Conservation (phyloP, 2,329 filamentous ascomycete genomes). For the Paecilomyces sp. region DNA sequence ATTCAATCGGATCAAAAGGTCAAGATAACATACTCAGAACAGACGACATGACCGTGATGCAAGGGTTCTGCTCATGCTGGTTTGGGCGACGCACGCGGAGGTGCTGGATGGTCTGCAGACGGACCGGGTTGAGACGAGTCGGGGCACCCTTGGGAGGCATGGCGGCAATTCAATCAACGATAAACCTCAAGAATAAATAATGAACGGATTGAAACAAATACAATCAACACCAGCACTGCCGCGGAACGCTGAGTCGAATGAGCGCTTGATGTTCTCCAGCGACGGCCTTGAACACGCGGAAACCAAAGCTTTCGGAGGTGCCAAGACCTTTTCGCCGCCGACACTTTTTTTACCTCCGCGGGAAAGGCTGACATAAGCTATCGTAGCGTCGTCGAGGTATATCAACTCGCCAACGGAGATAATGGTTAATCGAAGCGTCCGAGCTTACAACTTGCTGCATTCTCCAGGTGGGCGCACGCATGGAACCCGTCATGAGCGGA, state of each 20-base stretch:
- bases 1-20: neutral
- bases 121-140: constrained; percentile 39
- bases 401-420: neutral
- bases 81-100: constrained; percentile 60
- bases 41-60: constrained; percentile 58
- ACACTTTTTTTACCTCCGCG: constrained; percentile 18
- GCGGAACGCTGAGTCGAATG: neutral
- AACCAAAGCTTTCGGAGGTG: constrained; percentile 11
- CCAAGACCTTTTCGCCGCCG: constrained; percentile 11
- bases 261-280: constrained; percentile 2
- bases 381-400: neutral
- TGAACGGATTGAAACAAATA: neutral
- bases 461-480: neutral
- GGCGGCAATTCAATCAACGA: constrained; percentile 7
- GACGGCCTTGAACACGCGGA: constrained; percentile 7
- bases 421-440: neutral
- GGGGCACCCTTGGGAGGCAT: constrained; percentile 39
- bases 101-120: constrained; percentile 42
- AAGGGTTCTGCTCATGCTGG: constrained; percentile 55
- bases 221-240: neutral
- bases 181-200: neutral
- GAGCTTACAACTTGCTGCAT: neutral
- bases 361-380: constrained; percentile 24
- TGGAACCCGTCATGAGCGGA: neutral
- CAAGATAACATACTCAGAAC: constrained; percentile 52